Base-by-base conservation (phyloP, 495 filamentous ascomycete genomes). In the Haplographium delicatum region DNA sequence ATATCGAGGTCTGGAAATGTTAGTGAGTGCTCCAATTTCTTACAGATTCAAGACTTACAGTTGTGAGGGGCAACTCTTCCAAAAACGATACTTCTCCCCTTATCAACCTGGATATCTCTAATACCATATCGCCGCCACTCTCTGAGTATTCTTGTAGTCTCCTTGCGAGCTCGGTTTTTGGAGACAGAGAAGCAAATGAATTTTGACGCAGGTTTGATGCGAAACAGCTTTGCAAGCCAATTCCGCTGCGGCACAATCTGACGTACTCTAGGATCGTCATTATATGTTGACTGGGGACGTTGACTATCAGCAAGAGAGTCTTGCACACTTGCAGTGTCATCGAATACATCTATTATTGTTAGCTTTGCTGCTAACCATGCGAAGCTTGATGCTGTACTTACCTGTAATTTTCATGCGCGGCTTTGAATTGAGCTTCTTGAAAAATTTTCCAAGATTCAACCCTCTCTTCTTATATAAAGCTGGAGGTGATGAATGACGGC, bases 201-300 rank as follows among this genome's bases (percentile, higher is more conserved):
- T 44, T 78, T 76, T 23, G 70, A 80, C 0, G 84, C 84, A 0
- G 93, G 91, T 60, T 93, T 95, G 64, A 96, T 84, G 40, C 89
- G 81, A 68, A 98, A 85, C 18, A 97, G 79, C 13, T 86, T 84
- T 27, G 85, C 81, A 41, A 98, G 74, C 89, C 90, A 96, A 50
- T 85, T 93, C 51, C 84, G 80, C 38, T 81, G 78, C 3, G 79
- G 72, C 15, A 77, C 80, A 43, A 80, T 76, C 50, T 73, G 66
- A 44, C 76, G 74, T 19, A 33, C 37, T 42, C 34, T 24, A 16
- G 50, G 41, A 54, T 56, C 50, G 22, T 58, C 44, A 22, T 22
- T 11, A 23, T 45, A 31, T 10, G 25, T 27, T 25, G 30, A 19
- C 33, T 31, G 35, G 10, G 19, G 2, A 19, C 22, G 4, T 22